Evolutionary conservation across 139 green algal species (phyloP).

Genomic region (Chlamydomonas sp.): DNA sequence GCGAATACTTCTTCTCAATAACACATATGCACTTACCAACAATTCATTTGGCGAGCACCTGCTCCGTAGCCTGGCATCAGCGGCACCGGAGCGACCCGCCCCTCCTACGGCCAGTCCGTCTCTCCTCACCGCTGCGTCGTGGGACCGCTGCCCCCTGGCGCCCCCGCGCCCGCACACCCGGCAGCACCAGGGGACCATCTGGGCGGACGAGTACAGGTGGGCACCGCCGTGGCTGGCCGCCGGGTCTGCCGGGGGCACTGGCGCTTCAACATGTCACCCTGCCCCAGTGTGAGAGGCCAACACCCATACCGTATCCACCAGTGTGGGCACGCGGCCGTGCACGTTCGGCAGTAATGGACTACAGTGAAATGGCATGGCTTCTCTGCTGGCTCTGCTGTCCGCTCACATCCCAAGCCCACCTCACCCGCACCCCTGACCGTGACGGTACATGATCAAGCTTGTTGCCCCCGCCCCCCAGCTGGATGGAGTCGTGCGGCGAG

Average conservation of each 20-base stretch:
- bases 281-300: too few species aligned
- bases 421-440: background rate
- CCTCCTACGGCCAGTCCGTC: too few species aligned
- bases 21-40: too few species aligned
- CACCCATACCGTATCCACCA: background rate
- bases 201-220: conserved; percentile 24
- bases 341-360: too few species aligned
- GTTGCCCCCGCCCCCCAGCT: background rate
- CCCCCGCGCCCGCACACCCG: background rate
- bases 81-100: too few species aligned
- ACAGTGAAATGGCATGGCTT: background rate
- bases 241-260: background rate
- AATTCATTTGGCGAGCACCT: too few species aligned
- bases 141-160: background rate
- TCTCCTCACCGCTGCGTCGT: background rate
- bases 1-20: too few species aligned
- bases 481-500: conserved; percentile 1
- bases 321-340: background rate
- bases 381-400: background rate
- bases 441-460: too few species aligned
- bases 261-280: background rate
- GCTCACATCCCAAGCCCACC: background rate
- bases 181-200: background rate
- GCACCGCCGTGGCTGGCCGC: too few species aligned
- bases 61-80: too few species aligned